Conservation (phyloP, 164 flowering plant species). For the Tetracentron sinense region DNA sequence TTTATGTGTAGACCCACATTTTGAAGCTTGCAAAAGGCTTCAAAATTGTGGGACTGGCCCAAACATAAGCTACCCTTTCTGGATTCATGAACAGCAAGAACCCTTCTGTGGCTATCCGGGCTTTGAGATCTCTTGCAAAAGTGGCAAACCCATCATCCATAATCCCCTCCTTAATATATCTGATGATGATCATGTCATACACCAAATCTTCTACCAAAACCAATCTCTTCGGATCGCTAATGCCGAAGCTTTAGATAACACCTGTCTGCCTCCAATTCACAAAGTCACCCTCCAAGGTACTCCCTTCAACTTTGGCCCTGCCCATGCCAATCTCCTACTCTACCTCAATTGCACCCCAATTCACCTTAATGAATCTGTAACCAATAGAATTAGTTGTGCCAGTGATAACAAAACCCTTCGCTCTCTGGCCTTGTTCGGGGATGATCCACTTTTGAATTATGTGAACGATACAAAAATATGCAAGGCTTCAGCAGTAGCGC, state of each 20-base stretch:
- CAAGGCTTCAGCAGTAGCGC: too few species aligned
- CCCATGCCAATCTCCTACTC: slow-evolving; percentile 27
- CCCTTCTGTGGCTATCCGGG: slow-evolving; percentile 46
- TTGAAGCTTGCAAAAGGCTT: slow-evolving; percentile 40
- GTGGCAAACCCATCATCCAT: slow-evolving; percentile 29
- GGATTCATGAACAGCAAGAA: slow-evolving; percentile 34
- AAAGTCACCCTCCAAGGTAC: slow-evolving; percentile 34
- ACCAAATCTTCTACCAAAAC: slow-evolving; percentile 33
- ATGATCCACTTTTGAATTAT: too few species aligned
- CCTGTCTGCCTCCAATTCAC: slow-evolving; percentile 39
- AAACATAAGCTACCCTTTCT: slow-evolving; percentile 54
- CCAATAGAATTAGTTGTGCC: too few species aligned
- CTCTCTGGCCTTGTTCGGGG: too few species aligned
- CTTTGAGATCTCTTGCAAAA: slow-evolving; percentile 34
- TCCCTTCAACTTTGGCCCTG: slow-evolving; percentile 25
- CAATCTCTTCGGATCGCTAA: slow-evolving; percentile 27
- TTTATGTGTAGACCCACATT: slow-evolving; percentile 25
- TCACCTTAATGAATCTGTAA: too few species aligned
- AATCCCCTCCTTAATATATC: slow-evolving; percentile 34
- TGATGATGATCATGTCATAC: slow-evolving; percentile 27
- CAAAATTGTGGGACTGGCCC: slow-evolving; percentile 42
- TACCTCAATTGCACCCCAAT: slow-evolving; percentile 34
- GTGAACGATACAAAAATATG: too few species aligned
- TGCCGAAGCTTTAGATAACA: not conserved
- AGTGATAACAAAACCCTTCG: too few species aligned